Evolutionary conservation across 2,329 filamentous ascomycete genomes (phyloP), one percentile per base, ranked within the genome.

Genomic region (Scytalidium sp.): DNA sequence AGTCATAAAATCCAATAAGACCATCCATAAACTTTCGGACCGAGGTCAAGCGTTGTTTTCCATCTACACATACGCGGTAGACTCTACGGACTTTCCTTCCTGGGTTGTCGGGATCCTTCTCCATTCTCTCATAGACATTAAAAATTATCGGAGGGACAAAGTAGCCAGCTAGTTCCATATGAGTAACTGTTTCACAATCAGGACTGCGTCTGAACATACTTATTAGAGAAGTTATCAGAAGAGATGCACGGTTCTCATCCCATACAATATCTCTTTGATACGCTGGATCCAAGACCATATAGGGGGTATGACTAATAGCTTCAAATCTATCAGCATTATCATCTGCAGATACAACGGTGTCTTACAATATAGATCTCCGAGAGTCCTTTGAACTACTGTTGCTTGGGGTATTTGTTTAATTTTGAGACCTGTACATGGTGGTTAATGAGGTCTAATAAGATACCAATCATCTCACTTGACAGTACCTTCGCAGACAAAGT

Each of bases 81-180:
- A 61, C 58, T 25, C 52, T 56, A 17, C 54, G 42, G 22, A 51
- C 48, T 40, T 53, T 41, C 49, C 50, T 15, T 58, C 49, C 21
- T 49, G 49, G 4, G 25, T 36, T 23, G 23, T 53, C 15, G 22
- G 49, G 44, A 41, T 52, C 43, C 64, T n/a, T 19, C 11, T 50
- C 41, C 42, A 36, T 41, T 19, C 39, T 44, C 23, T 40, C 19
- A 2, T 27, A 60, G 41, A 64, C 63, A 53, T 75, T 75, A 48
- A 77, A 70, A 41, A 76, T 75, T 6, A 77, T 68, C 2, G 73
- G 74, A 11, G 74, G 74, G 22, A 76, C 69, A 44, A 75, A 65
- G 47, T 63, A 62, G 9, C 60, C 61, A 56, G 61, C 62, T 64
- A 46, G n/a, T 45, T 15, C 19, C 40, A 17, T 22, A 47, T 56